Evolutionary conservation across 371 early-diverging fungal genomes (phyloP), one percentile per base, ranked within the genome.

Genomic region (Apophysomyces sp.): DNA sequence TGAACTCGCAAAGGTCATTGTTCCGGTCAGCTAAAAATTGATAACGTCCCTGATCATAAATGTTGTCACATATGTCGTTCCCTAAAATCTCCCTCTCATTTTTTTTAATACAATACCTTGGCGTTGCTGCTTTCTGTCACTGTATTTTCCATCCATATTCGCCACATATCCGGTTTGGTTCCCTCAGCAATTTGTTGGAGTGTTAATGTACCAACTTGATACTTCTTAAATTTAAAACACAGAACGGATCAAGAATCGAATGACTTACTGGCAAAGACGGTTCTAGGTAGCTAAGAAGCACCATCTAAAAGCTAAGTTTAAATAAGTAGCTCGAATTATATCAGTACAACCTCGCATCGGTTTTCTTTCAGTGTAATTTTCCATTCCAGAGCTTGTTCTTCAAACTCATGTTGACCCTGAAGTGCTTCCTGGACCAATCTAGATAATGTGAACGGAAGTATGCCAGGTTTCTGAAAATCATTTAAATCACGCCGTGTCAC

Each of bases 331-430:
- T 13, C 34, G 11, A 34, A 34, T 11, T 34, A 11, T 34, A 13
- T 8, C 8, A 34, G 13, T 34, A 4, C 13, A 34, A 62, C 63
- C 57, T 32, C 30, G 51, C 63, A 62, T 12, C 31, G 36, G 16
- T 62, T 26, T 24, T 16, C 11, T 16, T 51, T n/a, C n/a, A 16
- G 36, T 3, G 34, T 52, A 13, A 52, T 49, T 34, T 57, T 56
- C 63, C 63, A 62, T 21, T 29, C 29, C 16, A 62, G 16, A 9
- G 34, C n/a, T 21, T 62, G 63, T n/a, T 57, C 57, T 32, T 62
- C 57, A 29, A 37, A 62, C 7, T 57, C 63, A 3, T n/a, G 18
- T n/a, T 55, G 37, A 24, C 63, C 63, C 30, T 62, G 57, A 12
- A 62, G 21, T 4, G 53, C 63, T 36, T 49, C 34, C 16, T 24